These are phyloP conservation scores for Ogataea salicorniae DNA, from an alignment of 805 yeast genomes.

Conservation along the genomic window DNA sequence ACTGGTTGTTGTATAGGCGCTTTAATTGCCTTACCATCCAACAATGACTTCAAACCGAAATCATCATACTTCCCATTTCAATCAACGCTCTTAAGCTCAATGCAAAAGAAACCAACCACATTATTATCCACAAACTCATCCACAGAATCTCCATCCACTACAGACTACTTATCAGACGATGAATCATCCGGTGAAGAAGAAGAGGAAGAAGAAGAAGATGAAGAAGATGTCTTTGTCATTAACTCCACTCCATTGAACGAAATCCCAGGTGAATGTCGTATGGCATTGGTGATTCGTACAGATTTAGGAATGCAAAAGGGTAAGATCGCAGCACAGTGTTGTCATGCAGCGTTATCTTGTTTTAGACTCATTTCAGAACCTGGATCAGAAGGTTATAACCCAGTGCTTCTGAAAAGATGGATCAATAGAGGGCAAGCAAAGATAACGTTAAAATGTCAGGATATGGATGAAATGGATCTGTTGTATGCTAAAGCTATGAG, in stretches of 20 bases:
- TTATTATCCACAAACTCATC: not conserved
- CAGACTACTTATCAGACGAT: constrained; percentile 21
- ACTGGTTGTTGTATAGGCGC: constrained; percentile 29
- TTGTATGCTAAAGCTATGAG: constrained; percentile 78
- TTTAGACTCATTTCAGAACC: constrained; percentile 62
- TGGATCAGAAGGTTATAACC: constrained; percentile 50
- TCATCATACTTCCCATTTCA: constrained; percentile 9
- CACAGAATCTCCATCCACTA: constrained; percentile 18
- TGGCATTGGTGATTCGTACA: constrained; percentile 84
- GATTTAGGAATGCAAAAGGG: constrained; percentile 94
- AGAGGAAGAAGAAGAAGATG: constrained; percentile 31
- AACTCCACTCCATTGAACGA: constrained; percentile 58
- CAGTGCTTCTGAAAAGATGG: constrained; percentile 71
- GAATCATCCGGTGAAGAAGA: constrained; percentile 23
- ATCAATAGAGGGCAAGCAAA: constrained; percentile 85
- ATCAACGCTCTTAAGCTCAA: constrained; percentile 2
- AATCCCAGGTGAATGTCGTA: constrained; percentile 72
- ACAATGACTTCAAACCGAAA: constrained; percentile 1
- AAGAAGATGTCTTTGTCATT: constrained; percentile 44
- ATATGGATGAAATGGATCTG: constrained; percentile 66
- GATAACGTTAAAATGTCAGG: constrained; percentile 72
- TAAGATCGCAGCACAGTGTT: constrained; percentile 95
- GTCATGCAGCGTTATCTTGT: constrained; percentile 94
- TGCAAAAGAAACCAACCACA: not conserved
- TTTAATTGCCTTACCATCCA: constrained; percentile 14